Conservation (phyloP, 768 basidiomycete genomes). For the Cystobasidium onofrii region DNA sequence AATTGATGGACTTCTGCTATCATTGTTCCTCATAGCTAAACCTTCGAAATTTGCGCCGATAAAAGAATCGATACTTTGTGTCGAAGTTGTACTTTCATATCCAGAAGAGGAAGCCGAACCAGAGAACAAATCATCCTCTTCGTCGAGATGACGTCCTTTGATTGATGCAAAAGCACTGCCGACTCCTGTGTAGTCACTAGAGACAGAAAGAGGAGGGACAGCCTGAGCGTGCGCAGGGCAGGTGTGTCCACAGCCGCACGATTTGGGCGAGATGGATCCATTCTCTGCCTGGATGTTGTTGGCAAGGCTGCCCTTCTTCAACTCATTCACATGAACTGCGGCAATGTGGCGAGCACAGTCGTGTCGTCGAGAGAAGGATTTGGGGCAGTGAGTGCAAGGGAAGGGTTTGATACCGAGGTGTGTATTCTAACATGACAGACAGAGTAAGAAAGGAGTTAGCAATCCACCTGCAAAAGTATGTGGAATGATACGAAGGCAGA, state of each 20-base stretch:
- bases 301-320: background rate
- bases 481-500: no score
- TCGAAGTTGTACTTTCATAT: conserved; percentile 1
- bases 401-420: conserved; percentile 14
- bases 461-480: background rate
- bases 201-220: background rate
- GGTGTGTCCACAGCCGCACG: background rate
- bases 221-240: background rate
- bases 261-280: background rate
- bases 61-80: background rate
- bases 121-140: background rate
- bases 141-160: background rate
- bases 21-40: background rate
- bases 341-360: conserved; percentile 40
- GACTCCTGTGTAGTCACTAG: background rate
- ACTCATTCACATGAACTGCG: conserved; percentile 33
- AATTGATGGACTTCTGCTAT: background rate
- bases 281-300: background rate
- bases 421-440: background rate
- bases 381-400: conserved; percentile 38
- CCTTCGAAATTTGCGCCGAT: background rate
- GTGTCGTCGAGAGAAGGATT: conserved; percentile 40
- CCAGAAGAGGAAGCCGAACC: background rate
- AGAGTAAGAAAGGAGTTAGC: background rate
- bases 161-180: background rate